phyloP scores from a whole-genome alignment of 176 grass and related monocot genomes.

The Pharus latifolius region DNA sequence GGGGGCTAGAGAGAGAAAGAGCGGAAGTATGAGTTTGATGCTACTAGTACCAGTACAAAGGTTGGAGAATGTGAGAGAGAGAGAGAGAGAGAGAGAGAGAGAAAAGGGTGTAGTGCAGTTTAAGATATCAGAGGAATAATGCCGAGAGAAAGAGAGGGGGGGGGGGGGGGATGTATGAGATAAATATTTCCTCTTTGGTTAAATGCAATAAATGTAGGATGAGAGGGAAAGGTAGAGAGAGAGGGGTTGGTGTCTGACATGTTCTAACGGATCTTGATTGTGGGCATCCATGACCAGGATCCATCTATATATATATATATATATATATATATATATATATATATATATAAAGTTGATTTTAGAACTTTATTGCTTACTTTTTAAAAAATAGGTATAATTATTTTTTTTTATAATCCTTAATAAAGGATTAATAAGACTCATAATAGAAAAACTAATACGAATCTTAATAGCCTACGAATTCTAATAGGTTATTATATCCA shows the following conservation, averaged over 20 bases:
- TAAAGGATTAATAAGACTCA: no score
- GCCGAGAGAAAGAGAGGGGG: neutral
- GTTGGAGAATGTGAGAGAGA: conserved; percentile 4
- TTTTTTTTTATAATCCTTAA: no score
- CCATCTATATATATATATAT: no score
- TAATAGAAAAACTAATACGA: no score
- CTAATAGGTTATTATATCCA: no score
- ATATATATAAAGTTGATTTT: no score
- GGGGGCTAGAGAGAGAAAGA: conserved; percentile 26
- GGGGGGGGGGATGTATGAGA: neutral
- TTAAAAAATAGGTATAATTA: no score
- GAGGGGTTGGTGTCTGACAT: conserved; percentile 13
- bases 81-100: conserved; percentile 39
- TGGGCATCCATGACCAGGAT: no score
- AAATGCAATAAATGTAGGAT: no score
- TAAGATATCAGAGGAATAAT: conserved; percentile 16
- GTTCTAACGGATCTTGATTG: conserved; percentile 28
- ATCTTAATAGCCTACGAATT: no score
- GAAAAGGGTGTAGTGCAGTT: neutral
- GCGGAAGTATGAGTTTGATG: conserved; percentile 18
- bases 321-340: no score
- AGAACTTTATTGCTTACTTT: no score
- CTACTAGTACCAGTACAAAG: conserved; percentile 12
- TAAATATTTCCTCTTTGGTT: neutral
- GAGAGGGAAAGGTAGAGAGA: conserved; percentile 17